Evolutionary conservation across 1,284 basidiomycete species (phyloP).

Genomic region (Irpex lacteus): DNA sequence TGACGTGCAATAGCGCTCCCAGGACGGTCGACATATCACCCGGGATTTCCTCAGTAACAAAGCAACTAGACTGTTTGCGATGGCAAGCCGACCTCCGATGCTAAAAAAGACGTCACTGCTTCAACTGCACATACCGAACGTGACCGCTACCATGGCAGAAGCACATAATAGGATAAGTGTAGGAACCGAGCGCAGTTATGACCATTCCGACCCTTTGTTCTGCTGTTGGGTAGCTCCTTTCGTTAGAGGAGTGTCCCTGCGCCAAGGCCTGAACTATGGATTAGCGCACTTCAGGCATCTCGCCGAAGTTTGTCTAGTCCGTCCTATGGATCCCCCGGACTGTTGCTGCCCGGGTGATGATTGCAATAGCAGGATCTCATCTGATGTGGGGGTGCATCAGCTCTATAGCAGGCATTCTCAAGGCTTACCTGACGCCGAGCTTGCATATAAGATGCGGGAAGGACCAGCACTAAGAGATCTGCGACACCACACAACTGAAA

Average conservation of each 20-base stretch:
- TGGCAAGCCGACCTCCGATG: not conserved
- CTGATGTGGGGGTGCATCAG: not conserved
- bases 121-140: not conserved
- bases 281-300: not conserved
- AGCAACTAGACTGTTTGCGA: not conserved
- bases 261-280: not conserved
- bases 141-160: not conserved
- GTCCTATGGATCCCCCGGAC: not conserved
- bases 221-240: not conserved
- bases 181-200: not conserved
- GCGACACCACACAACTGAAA: not conserved
- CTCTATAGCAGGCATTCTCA: not conserved
- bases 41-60: not conserved
- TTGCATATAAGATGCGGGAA: slow-evolving; percentile 3
- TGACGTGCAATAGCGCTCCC: not conserved
- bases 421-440: not conserved
- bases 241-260: not conserved
- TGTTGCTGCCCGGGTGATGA: not conserved
- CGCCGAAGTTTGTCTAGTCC: not conserved
- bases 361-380: not conserved
- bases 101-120: not conserved
- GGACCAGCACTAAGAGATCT: not conserved
- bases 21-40: not conserved
- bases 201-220: not conserved
- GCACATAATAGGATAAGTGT: not conserved